Conservation (phyloP, 169 alveolate species). For the Hammondia hammondi region DNA sequence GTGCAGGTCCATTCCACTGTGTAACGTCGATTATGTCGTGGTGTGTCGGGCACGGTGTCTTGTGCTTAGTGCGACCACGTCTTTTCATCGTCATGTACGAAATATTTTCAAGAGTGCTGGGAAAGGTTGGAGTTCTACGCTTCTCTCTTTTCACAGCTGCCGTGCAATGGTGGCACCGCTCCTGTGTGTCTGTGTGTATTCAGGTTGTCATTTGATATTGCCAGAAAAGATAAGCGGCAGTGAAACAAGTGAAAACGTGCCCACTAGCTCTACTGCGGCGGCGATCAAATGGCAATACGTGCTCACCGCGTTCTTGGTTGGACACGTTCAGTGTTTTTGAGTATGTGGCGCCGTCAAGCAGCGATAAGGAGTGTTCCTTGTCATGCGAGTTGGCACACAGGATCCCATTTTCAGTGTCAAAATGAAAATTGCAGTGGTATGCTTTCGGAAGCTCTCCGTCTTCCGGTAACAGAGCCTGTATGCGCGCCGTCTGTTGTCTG, state of each 20-base stretch:
- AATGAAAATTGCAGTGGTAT: no score
- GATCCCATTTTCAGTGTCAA: no score
- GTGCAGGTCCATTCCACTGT: no score
- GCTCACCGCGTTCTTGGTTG: neutral
- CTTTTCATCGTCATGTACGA: no score
- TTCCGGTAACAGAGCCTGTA: no score
- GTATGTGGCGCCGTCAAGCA: neutral
- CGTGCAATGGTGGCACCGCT: neutral
- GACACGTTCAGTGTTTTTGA: neutral
- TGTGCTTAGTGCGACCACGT: no score
- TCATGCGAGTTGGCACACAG: neutral
- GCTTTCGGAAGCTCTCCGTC: no score
- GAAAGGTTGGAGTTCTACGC: no score
- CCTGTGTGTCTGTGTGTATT: neutral
- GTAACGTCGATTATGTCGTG: no score
- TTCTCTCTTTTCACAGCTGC: neutral
- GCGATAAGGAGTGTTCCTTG: neutral
- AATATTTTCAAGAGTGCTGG: no score
- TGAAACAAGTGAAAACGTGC: neutral
- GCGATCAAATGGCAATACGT: neutral
- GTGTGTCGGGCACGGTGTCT: no score
- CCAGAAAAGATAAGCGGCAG: slow-evolving; percentile 13
- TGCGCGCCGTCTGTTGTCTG: no score
- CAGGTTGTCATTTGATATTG: slow-evolving; percentile 37
- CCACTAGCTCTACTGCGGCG: neutral